Evolutionary conservation across 164 flowering plant species (phyloP).

Genomic region (Aristolochia contorta): DNA sequence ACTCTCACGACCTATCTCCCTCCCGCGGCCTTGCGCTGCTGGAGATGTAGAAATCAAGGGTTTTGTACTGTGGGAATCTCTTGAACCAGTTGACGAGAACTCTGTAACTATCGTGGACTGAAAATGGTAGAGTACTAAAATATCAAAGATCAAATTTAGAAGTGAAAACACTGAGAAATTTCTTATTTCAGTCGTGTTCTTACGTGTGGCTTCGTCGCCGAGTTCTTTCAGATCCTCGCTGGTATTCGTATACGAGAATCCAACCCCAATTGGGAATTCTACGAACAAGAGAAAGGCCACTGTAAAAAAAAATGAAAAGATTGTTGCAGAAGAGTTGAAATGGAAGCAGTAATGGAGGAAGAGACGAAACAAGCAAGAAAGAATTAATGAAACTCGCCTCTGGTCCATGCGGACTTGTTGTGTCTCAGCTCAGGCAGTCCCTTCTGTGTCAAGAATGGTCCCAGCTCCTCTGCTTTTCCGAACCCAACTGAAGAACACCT

Average conservation of each 20-base stretch:
- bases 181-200: too few species aligned
- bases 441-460: conserved; percentile 14
- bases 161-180: too few species aligned
- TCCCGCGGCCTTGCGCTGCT: too few species aligned
- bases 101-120: conserved; percentile 49
- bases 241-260: conserved; percentile 17
- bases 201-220: conserved; percentile 11
- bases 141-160: too few species aligned
- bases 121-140: neutral
- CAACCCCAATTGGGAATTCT: conserved; percentile 18
- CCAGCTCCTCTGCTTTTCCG: conserved; percentile 18
- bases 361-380: neutral
- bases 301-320: too few species aligned
- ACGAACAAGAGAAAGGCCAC: conserved; percentile 16
- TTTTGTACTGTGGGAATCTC: conserved; percentile 68
- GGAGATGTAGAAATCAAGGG: conserved; percentile 60
- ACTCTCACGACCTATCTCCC: too few species aligned
- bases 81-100: conserved; percentile 68
- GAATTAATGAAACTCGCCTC: neutral
- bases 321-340: neutral
- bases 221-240: neutral
- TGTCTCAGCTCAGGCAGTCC: conserved; percentile 6
- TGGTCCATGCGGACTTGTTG: conserved; percentile 12
- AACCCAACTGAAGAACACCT: conserved; percentile 20
- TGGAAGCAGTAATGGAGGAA: neutral